Base-by-base conservation (phyloP, 768 basidiomycete species). In the Lactifluus rugatus region DNA sequence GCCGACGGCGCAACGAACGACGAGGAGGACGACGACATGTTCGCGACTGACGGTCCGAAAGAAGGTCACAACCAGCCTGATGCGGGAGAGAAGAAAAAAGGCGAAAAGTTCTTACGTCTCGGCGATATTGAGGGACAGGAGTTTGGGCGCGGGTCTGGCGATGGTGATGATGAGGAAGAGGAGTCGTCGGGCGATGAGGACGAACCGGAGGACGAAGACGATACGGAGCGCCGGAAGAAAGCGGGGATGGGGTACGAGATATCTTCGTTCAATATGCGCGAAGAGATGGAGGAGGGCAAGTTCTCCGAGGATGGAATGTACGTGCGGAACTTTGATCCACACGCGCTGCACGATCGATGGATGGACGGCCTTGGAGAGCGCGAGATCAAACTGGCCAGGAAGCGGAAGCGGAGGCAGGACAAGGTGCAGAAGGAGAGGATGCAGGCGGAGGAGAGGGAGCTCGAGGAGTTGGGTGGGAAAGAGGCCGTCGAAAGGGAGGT, bases 81-180 rank as follows among this genome's bases (percentile, higher is more conserved):
- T 44, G 66, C 73, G 19, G 73, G 76, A 11, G 74, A 71, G 72
- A 31, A 31, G 28, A 82, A 72, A 68, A 77, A 83, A 71, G 80
- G 39, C 67, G 80, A 83, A 62, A 82, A 83, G 67, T 96, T 79
- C 69, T 73, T 99, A 70, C 79, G 89, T 49, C 75, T 98, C 17
- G 91, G 91, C 7, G 95, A 99, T 69, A 95, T 98, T 66, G 94
- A 97, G 70, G 96, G 96, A 0, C 96, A 99, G 69, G 94, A 93
- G 68, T 98, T 99, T 65, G 80, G 75, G 25, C 74, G 73, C 39
- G 70, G 61, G 13, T 73, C 74, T 0, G 81, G 72, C 0, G 74
- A 69, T 2, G 52, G 16, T 1, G 44, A n/a, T n/a, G n/a, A n/a
- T n/a, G n/a, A 19, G n/a, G 74, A 74, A 1, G 78, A 76, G 50